Evolutionary conservation across 2,329 filamentous ascomycete genomes (phyloP).

Genomic region (Coniochaeta ligniaria): DNA sequence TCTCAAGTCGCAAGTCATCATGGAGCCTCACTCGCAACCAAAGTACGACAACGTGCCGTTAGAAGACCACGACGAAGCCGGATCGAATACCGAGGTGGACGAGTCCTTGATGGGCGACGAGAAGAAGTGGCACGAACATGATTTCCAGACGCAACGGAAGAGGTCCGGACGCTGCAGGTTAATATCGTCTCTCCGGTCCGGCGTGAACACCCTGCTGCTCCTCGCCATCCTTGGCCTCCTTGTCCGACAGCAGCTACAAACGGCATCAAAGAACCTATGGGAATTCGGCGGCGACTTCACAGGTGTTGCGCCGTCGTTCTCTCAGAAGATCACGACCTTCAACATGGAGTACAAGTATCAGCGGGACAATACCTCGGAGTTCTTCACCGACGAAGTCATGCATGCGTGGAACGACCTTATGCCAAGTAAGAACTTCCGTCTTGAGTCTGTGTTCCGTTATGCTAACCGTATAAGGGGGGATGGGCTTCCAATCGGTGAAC

Average conservation of each 20-base stretch:
- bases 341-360: conserved; percentile 25
- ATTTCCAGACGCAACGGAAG: conserved; percentile 13
- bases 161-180: conserved; percentile 14
- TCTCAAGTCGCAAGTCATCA: background rate
- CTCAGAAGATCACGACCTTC: conserved; percentile 23
- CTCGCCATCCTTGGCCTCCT: conserved; percentile 29
- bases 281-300: conserved; percentile 29
- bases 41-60: conserved; percentile 22
- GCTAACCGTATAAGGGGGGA: conserved; percentile 15
- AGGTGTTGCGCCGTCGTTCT: conserved; percentile 20
- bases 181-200: conserved; percentile 19
- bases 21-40: background rate
- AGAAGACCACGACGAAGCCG: conserved; percentile 23
- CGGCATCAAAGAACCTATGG: conserved; percentile 14
- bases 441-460: conserved; percentile 10
- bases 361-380: conserved; percentile 26
- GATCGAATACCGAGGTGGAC: conserved; percentile 30
- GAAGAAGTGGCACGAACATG: conserved; percentile 21
- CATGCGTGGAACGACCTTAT: conserved; percentile 27
- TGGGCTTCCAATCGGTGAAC: conserved; percentile 28
- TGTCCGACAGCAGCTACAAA: conserved; percentile 20
- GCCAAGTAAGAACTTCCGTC: conserved; percentile 11
- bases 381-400: conserved; percentile 26
- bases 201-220: conserved; percentile 28
- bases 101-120: conserved; percentile 32